Evolutionary conservation across 768 basidiomycete genomes (phyloP), one percentile per base, ranked within the genome.

Genomic region (Pleurotus salmoneostramineus): DNA sequence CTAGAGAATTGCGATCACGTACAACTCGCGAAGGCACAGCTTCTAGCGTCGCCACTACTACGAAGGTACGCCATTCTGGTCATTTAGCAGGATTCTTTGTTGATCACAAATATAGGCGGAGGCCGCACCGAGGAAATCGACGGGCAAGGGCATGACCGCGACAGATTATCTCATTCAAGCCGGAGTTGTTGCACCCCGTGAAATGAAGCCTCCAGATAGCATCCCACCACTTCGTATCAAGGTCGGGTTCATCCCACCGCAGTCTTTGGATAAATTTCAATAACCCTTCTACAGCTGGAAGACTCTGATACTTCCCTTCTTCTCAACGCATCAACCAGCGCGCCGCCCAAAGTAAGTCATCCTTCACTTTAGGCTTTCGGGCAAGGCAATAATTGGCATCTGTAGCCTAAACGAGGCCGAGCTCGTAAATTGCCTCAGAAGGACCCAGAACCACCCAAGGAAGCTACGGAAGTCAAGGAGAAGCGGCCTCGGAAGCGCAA

Each of bases 1-100:
- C 74, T 5, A 72, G 79, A 27, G 74, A 78, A 60, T 62, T 81
- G 43, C 74, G 81, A 36, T 80, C 81, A 55, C 73, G 77, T 59
- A 72, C 71, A 60, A 81, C 77, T 59, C 71, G 69, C 17, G 68
- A 70, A 44, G 77, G 76, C 37, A 71, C 73, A 34, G 71, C 74
- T 1, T 60, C 73, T 32, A 72, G 72, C 52, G 75, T 73, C 52
- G 64, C 75, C 52, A 64, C 75, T 32, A 73, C 78, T 47, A 74
- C 74, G 37, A 73, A 69, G 63, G 78, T 81, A 17, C 40, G 52
- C 32, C 63, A 17, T 44, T 33, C 21, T 27, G 21, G 21, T 27
- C 50, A 56, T 8, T 27, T 57, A 34, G 40, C 21, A 27, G 21
- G 21, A 27, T 27, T 27, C 1, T 27, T 3, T 27, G 21, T 27